A percentile compares a stretch with the other conserved stretches of the same genome.
Conservation (phyloP, 106 monocot species). For the Dendrobium officinale region DNA sequence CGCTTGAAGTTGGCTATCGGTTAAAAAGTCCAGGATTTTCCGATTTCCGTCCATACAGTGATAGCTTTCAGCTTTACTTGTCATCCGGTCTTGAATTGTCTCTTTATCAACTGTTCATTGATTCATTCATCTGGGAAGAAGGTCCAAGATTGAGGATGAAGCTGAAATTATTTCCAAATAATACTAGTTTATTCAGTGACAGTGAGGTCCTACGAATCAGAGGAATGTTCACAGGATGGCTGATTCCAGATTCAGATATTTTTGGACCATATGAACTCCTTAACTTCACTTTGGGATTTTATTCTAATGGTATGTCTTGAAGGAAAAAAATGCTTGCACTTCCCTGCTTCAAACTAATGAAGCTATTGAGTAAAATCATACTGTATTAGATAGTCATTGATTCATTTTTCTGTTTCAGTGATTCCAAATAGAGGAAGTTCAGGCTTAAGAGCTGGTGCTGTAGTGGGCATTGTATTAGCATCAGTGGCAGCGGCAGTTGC, state of each 20-base stretch:
- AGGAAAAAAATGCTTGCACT: background rate
- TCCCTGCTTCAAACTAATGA: background rate
- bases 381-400: background rate
- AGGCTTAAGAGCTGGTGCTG: conserved; percentile 45
- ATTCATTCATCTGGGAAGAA: conserved; percentile 73
- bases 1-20: conserved; percentile 84
- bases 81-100: conserved; percentile 48
- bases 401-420: conserved; percentile 32
- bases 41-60: conserved; percentile 54
- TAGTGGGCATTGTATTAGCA: conserved; percentile 68
- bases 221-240: conserved; percentile 75
- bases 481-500: conserved; percentile 48
- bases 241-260: conserved; percentile 65
- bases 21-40: conserved; percentile 92
- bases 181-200: conserved; percentile 32
- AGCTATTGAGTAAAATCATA: background rate
- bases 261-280: conserved; percentile 98
- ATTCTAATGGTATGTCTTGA: conserved; percentile 42
- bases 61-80: conserved; percentile 51
- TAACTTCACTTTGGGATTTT: conserved; percentile 55
- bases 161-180: conserved; percentile 74
- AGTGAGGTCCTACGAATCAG: conserved; percentile 57
- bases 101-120: conserved; percentile 55
- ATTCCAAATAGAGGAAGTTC: conserved; percentile 22
- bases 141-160: conserved; percentile 85